Evolutionary conservation across 1,284 basidiomycete species (phyloP), one percentile per base, ranked within the genome.

Genomic region (Ceratobasidium sp.): DNA sequence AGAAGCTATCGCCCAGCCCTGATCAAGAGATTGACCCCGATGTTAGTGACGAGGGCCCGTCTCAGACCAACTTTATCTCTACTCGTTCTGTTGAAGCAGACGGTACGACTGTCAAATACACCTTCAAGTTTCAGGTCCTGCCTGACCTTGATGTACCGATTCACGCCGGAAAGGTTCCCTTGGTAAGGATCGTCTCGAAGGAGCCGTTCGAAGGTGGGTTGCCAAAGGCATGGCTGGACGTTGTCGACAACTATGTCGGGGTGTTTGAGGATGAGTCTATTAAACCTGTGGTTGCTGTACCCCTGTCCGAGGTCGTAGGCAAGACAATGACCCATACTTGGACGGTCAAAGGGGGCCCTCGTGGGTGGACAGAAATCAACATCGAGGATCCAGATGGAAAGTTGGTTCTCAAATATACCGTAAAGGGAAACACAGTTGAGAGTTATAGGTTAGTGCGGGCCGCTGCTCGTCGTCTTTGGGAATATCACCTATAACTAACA

Each of bases 401-500:
- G 2, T 45, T 39, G 21, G 46, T 69, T 5, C 36, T 69, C 23
- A 57, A 58, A 9, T 58, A 58, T 16, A 41, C 10, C 1, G 55
- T 48, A 6, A 50, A 50, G 28, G 14, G 55, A 10, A 48, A 39
- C 45, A 36, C 45, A 3, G 8, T 32, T 16, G 67, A 50, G 12
- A 71, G 45, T 21, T 36, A 59, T n/a, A 58, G 57, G 67, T 71
- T 10, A n/a, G n/a, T n/a, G n/a, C n/a, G n/a, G n/a, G n/a, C n/a
- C n/a, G n/a, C n/a, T n/a, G n/a, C n/a, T n/a, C n/a, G n/a, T n/a
- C n/a, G n/a, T n/a, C n/a, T n/a, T n/a, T n/a, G n/a, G n/a, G n/a
- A n/a, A n/a, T n/a, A n/a, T n/a, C n/a, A n/a, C n/a, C n/a, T n/a
- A n/a, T n/a, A n/a, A n/a, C n/a, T n/a, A n/a, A n/a, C n/a, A n/a